These are phyloP conservation scores for Dryas drummondii DNA, from an alignment of 306 rosid species.

Conservation along the genomic window DNA sequence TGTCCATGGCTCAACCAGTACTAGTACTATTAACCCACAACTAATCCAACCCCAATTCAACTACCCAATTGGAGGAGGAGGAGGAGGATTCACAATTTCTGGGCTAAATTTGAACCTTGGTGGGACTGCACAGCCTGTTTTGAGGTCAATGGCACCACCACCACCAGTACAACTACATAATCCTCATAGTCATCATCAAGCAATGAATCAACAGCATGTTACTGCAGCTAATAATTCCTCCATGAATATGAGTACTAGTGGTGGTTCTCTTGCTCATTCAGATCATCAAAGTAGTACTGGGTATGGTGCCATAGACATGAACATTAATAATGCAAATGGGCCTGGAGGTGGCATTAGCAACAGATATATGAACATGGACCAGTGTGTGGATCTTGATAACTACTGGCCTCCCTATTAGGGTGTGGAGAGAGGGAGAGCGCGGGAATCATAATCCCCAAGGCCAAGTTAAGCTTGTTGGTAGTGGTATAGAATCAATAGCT, in stretches of 20 bases:
- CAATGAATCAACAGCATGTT: slow-evolving; percentile 30
- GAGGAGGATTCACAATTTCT: slow-evolving; percentile 58
- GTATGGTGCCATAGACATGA: slow-evolving; percentile 52
- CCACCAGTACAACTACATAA: neutral
- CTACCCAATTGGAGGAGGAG: slow-evolving; percentile 46
- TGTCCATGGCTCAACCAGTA: neutral
- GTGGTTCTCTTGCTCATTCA: slow-evolving; percentile 31
- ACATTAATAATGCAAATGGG: slow-evolving; percentile 19
- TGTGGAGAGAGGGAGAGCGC: neutral
- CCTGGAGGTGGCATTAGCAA: slow-evolving; percentile 22
- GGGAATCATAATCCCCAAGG: neutral
- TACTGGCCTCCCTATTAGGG: slow-evolving; percentile 71
- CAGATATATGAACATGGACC: slow-evolving; percentile 64
- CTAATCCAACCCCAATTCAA: slow-evolving; percentile 42
- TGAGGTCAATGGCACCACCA: slow-evolving; percentile 36
- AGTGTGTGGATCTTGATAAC: slow-evolving; percentile 73
- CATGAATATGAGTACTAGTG: slow-evolving; percentile 29
- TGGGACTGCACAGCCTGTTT: slow-evolving; percentile 40
- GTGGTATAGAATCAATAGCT: neutral
- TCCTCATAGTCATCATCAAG: neutral
- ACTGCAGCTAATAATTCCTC: slow-evolving; percentile 27
- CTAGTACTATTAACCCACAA: slow-evolving; percentile 26
- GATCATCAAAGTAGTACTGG: slow-evolving; percentile 29
- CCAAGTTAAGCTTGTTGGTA: neutral
- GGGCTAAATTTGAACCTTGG: slow-evolving; percentile 70